Evolutionary conservation across 495 filamentous ascomycete species (phyloP).

Genomic region (Stereocaulon alpinum): DNA sequence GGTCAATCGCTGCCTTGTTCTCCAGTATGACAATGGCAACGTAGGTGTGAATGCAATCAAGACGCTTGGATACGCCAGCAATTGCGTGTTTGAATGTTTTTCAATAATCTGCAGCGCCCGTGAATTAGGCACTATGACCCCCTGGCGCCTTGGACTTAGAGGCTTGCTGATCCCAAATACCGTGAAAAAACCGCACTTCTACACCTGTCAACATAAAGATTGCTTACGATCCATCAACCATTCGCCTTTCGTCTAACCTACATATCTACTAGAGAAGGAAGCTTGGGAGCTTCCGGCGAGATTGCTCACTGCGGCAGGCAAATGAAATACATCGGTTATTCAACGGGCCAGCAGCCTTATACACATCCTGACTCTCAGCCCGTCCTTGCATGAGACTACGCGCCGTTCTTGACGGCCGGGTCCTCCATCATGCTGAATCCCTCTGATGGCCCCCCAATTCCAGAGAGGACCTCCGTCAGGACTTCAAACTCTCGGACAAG

Average conservation of each 20-base stretch:
- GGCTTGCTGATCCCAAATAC: background rate
- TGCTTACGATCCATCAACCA: background rate
- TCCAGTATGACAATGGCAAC: too few relatives aligned
- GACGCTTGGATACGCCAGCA: background rate
- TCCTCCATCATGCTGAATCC: slow-evolving; percentile 4
- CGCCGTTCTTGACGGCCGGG: slow-evolving; percentile 8
- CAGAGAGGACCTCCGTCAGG: slow-evolving; percentile 19
- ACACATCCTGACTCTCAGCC: slow-evolving; percentile 4
- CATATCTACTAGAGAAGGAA: background rate
- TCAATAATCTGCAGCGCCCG: background rate
- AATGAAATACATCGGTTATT: background rate
- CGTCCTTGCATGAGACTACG: slow-evolving; percentile 11
- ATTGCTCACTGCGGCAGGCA: background rate
- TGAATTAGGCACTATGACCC: background rate
- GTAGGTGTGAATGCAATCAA: background rate
- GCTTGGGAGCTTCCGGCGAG: background rate
- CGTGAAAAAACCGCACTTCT: background rate
- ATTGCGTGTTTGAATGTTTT: slow-evolving; percentile 6
- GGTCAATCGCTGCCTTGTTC: too few relatives aligned
- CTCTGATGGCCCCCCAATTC: slow-evolving; percentile 13
- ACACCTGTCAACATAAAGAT: background rate
- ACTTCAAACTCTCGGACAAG: slow-evolving; percentile 8
- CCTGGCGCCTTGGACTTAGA: background rate
- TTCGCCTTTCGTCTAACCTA: background rate
- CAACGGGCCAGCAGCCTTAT: slow-evolving; percentile 4